Conservation (phyloP, 108 stramenopile genomes). For the Skeletonema menzelii region DNA sequence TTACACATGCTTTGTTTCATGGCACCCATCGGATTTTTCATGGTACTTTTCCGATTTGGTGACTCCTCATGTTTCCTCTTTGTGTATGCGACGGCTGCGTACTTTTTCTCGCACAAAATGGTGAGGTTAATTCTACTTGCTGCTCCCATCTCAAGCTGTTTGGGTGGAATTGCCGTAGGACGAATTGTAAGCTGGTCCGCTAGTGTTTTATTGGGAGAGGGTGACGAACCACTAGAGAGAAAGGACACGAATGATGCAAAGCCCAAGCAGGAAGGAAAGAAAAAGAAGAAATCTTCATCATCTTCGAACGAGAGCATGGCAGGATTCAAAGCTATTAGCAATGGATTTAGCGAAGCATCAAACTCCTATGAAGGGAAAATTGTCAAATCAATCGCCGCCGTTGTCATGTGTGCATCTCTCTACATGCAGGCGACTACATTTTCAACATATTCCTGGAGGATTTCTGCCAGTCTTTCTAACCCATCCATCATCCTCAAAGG, state of each 20-base stretch:
- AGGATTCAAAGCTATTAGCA: conserved; percentile 49
- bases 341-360: conserved; percentile 52
- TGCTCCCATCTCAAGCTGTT: conserved; percentile 88
- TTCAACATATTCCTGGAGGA: conserved; percentile 65
- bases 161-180: conserved; percentile 91
- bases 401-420: conserved; percentile 49
- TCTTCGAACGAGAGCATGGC: conserved; percentile 33
- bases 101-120: conserved; percentile 98
- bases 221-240: conserved; percentile 6
- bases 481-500: conserved; percentile 95
- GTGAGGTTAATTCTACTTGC: conserved; percentile 95
- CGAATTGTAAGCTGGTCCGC: conserved; percentile 76
- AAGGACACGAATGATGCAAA: conserved; percentile 28
- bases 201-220: conserved; percentile 56
- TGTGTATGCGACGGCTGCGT: conserved; percentile 90
- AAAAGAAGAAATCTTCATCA: conserved; percentile 55
- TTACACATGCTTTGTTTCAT: conserved; percentile 92
- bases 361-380: conserved; percentile 77
- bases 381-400: conserved; percentile 54
- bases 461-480: conserved; percentile 74
- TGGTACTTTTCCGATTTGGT: conserved; percentile 71
- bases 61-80: conserved; percentile 88
- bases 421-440: conserved; percentile 67
- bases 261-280: conserved; percentile 26
- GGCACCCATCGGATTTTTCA: conserved; percentile 93